Base-by-base conservation (phyloP, 371 early-diverging fungal genomes). In the Parasitella parasitica region DNA sequence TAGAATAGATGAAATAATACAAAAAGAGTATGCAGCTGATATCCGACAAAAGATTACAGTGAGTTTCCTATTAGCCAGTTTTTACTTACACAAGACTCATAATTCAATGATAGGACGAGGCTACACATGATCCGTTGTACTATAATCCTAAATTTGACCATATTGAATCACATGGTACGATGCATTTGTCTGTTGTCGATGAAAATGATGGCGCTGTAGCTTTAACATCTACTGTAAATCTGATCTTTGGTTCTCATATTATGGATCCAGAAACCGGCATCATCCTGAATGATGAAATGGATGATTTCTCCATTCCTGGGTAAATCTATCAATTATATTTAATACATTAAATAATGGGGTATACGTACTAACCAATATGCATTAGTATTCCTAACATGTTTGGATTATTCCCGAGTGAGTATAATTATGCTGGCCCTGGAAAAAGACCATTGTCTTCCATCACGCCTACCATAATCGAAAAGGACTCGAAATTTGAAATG, bases 251-350 rank as follows among this genome's bases (percentile, higher is more conserved):
- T 1, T 90, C 97, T 4, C 90, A 89, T 37, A 67, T 99, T 16
- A 86, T 99, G 89, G 97, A 99, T 72, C 87, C 87, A 2, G 76
- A 62, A 15, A 96, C 99, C 0, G 99, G 99, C n/a, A 85, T 99
- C 27, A 90, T 99, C 35, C 80, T 99, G 35, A 99, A 99, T 78
- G 88, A 99, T 71, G 89, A 98, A 69, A 97, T 99, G 92, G 99
- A 99, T 72, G 99, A 99, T 69, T 99, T 99, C 70, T 91, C 93
- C 50, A 93, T 94, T 24, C 96, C 96, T 30, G 90, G 90, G 74
- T 78, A 75, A 41, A 12, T 13, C 9, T 24, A 9, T n/a, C 15
- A 0, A 13, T 52, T 53, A 36, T 7, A 5, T 18, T 11, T n/a
- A n/a, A n/a, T n/a, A n/a, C n/a, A n/a, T n/a, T n/a, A n/a, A n/a